Evolutionary conservation across 2,329 filamentous ascomycete genomes (phyloP), one percentile per base, ranked within the genome.

Genomic region (Diaporthe australafricana): DNA sequence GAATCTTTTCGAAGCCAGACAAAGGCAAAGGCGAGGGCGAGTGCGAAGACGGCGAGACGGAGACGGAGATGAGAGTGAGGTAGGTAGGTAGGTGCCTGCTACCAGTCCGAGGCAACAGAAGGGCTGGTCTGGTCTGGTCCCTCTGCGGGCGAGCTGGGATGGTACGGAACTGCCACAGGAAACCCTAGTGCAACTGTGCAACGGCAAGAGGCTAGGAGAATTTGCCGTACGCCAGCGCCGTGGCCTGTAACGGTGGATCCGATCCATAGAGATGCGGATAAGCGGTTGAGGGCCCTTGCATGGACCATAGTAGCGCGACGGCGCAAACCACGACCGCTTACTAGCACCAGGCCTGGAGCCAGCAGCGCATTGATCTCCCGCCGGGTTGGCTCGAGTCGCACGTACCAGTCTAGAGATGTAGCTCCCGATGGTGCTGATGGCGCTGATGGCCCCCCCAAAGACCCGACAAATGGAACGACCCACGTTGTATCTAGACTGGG

Each of bases 111-210:
- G 40, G 57, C 57, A 32, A 62, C 56, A 45, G 40, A 30, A 9
- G 12, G n/a, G 55, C 32, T 57, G 35, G 55, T 38, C 11, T 57
- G 55, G n/a, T n/a, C n/a, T n/a, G n/a, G n/a, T n/a, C 12, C 14
- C 35, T 5, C 55, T 30, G 32, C 55, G 40, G 20, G n/a, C n/a
- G n/a, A n/a, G n/a, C n/a, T n/a, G 17, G 30, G 25, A 62, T 47
- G 57, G 57, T 62, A 62, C 57, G 57, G 57, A 47, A 32, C 40
- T n/a, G 57, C 57, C 57, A 63, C 25, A 42, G 42, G 57, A 63
- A 48, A 63, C 57, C 16, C 25, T 63, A 63, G 42, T 48, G 57
- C 57, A 48, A 63, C 57, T 22, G 27, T 63, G 57, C 57, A 63
- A 62, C 40, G 25, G 45, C 53, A 25, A 38, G 38, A 62, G 40